Base-by-base conservation (phyloP, 495 filamentous ascomycete genomes). In the Penicillium lagena region DNA sequence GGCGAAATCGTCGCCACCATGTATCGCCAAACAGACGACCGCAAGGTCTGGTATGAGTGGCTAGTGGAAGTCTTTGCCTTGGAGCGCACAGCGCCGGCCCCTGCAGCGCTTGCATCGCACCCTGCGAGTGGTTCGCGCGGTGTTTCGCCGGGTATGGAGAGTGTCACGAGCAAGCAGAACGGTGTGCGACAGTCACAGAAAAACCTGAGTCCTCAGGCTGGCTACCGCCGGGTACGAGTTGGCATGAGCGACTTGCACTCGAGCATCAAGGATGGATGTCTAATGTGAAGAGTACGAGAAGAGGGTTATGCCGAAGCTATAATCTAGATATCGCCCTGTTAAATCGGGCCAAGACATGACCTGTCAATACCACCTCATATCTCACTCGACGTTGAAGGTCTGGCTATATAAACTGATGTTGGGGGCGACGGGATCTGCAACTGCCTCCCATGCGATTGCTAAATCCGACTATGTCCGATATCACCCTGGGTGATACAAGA, bases 41-140 rank as follows among this genome's bases (percentile, higher is more conserved):
- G 86, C 13, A 95, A 90, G 67, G 91, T 97, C 10, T 99, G 93
- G 94, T 99, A 99, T 62, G 91, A 99, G 63, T 99, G 93, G 93
- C 74, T 93, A 54, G 82, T 95, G 1, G 93, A 97, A 61, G 85
- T 81, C 15, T 95, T 83, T 56, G 72, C 81, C 8, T 58, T 71
- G n/a, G 66, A 72, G 43, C 62, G 50, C 12, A 47, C 42, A 27
- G 22, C 42, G 1, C 45, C 58, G 31, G 13, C 58, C 36, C 12
- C 51, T 15, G 33, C 46, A 13, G 56, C 54, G 37, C 40, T 50
- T 36, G 45, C 53, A 29, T 46, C 51, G 14, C 63, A 65, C 8
- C 46, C 59, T 14, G 65, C 66, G 61, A 64, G 61, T 41, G 66
- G 63, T 42, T 54, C 51, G 9, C 57, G 55, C 27, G 46, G 51